Evolutionary conservation across 2,329 filamentous ascomycete genomes (phyloP).

Genomic region (Sporothrix luriei): DNA sequence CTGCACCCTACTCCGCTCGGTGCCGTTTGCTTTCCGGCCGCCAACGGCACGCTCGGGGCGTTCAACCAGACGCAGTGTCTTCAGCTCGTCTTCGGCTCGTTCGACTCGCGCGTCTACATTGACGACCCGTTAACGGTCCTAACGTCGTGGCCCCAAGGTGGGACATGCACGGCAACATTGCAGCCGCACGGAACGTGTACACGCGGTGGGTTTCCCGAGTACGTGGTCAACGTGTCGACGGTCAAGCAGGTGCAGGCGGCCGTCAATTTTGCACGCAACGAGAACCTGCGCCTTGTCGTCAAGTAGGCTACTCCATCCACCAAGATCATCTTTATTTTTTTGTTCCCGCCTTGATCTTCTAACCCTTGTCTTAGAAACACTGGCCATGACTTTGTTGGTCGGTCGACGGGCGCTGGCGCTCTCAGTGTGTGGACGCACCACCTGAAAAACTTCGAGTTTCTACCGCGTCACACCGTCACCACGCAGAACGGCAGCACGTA

Average conservation of each 20-base stretch:
- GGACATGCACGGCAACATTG: slow-evolving; percentile 42
- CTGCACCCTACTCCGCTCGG: slow-evolving; percentile 44
- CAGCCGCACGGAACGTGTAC: slow-evolving; percentile 41
- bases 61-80: slow-evolving; percentile 42
- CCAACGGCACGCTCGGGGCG: slow-evolving; percentile 32
- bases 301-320: slow-evolving; percentile 37
- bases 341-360: neutral
- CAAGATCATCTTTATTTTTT: neutral
- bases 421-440: slow-evolving; percentile 55
- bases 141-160: slow-evolving; percentile 44
- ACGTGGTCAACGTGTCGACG: slow-evolving; percentile 46
- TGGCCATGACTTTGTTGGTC: slow-evolving; percentile 52
- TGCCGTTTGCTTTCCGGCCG: slow-evolving; percentile 43
- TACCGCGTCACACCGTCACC: slow-evolving; percentile 41
- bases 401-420: slow-evolving; percentile 51
- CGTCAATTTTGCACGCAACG: slow-evolving; percentile 49
- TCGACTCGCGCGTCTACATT: slow-evolving; percentile 40
- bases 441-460: slow-evolving; percentile 48
- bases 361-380: slow-evolving; percentile 42
- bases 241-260: slow-evolving; percentile 47
- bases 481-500: slow-evolving; percentile 35
- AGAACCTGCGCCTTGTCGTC: slow-evolving; percentile 46
- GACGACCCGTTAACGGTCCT: slow-evolving; percentile 43
- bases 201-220: slow-evolving; percentile 45
- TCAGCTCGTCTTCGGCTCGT: slow-evolving; percentile 39